A percentile compares a stretch with the other conserved stretches of the same genome.
These are phyloP conservation scores for Coemansia sp. DNA, from an alignment of 192 early-diverging fungal genomes.

Conservation along the genomic window DNA sequence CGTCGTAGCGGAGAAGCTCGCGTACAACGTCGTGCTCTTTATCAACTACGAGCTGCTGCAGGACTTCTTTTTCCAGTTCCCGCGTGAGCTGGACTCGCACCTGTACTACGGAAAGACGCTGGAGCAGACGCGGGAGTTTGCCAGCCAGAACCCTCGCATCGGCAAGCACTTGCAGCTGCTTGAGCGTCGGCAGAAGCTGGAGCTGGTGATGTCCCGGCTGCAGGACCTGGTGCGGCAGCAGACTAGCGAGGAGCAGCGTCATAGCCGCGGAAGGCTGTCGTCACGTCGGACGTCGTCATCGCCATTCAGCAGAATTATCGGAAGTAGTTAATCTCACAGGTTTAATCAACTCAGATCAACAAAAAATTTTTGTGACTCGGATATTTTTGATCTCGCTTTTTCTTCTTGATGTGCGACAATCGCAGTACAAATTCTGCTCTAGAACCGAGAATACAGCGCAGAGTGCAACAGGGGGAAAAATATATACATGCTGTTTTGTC, in stretches of 20 bases:
- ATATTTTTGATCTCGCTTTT: neutral
- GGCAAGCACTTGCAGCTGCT: slow-evolving; percentile 81
- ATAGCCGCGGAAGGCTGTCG: slow-evolving; percentile 8
- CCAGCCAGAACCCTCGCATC: slow-evolving; percentile 83
- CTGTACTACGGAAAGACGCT: slow-evolving; percentile 83
- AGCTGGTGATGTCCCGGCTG: slow-evolving; percentile 64
- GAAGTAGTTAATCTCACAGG: neutral
- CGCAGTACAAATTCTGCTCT: neutral
- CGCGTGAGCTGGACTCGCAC: slow-evolving; percentile 88
- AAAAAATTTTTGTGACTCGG: slow-evolving; percentile 13
- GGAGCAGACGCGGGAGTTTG: slow-evolving; percentile 82
- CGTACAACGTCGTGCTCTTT: slow-evolving; percentile 95
- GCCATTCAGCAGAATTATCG: slow-evolving; percentile 3
- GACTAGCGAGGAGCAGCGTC: slow-evolving; percentile 12
- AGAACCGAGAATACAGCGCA: neutral
- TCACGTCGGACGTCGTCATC: neutral
- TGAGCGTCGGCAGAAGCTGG: slow-evolving; percentile 81
- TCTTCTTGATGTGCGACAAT: neutral
- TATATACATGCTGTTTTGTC: neutral
- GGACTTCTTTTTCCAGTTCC: slow-evolving; percentile 98
- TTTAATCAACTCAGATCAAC: slow-evolving; percentile 10
- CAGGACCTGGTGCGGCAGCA: slow-evolving; percentile 49
- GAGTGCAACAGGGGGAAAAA: neutral
- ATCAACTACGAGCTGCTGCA: slow-evolving; percentile 96
- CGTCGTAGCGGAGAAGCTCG: slow-evolving; percentile 90